A percentile compares a stretch with the other conserved stretches of the same genome.
These are phyloP conservation scores for Kuraishia floccosa DNA, from an alignment of 805 yeast species.

Conservation along the genomic window DNA sequence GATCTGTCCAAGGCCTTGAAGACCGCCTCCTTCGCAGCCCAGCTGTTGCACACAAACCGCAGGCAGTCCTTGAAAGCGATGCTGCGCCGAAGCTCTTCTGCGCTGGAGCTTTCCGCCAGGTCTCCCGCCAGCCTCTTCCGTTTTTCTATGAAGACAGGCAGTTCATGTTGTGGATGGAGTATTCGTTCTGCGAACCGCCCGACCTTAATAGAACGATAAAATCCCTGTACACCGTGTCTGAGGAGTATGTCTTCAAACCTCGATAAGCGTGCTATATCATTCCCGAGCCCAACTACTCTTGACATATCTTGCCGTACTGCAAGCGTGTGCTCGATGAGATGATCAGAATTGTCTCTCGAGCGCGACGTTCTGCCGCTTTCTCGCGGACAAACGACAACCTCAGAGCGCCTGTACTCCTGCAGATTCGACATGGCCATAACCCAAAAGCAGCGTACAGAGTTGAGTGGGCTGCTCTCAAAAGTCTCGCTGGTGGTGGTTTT, in stretches of 20 bases:
- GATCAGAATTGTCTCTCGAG: too few relatives aligned
- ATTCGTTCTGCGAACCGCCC: conserved; percentile 31
- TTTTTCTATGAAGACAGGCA: conserved; percentile 18
- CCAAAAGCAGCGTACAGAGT: too few relatives aligned
- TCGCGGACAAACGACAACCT: too few relatives aligned
- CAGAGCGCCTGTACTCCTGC: too few relatives aligned
- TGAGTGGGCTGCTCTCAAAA: too few relatives aligned
- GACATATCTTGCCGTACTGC: too few relatives aligned
- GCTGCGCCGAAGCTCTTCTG: too few relatives aligned
- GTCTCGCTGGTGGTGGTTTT: too few relatives aligned
- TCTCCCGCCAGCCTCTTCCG: not conserved
- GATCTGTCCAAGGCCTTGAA: conserved; percentile 41
- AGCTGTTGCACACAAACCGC: conserved; percentile 37
- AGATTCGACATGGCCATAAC: too few relatives aligned
- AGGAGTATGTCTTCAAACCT: conserved; percentile 33
- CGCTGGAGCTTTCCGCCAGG: too few relatives aligned
- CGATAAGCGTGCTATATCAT: conserved; percentile 37
- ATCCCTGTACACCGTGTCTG: conserved; percentile 5
- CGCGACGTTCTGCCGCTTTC: too few relatives aligned
- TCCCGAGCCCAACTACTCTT: conserved; percentile 38
- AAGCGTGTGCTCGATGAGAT: too few relatives aligned
- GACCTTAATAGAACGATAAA: conserved; percentile 8
- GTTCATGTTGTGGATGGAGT: conserved; percentile 33
- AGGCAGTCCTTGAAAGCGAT: conserved; percentile 14
- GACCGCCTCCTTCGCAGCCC: conserved; percentile 73